Percentiles rank a stretch among this genome's conserved stretches.
Conservation (phyloP, 805 yeast genomes). For the Yueomyces sinensis region DNA sequence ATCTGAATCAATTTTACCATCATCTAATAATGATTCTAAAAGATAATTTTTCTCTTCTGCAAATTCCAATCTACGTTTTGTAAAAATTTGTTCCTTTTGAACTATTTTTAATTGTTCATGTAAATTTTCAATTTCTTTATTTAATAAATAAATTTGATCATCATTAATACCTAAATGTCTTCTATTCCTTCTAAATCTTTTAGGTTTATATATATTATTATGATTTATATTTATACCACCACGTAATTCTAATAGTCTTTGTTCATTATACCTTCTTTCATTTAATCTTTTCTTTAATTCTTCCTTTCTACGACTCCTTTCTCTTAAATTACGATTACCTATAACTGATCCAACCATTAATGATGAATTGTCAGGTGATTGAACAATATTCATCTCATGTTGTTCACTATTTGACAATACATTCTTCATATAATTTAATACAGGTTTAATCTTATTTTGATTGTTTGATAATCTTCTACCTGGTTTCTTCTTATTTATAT, state of each 20-base stretch:
- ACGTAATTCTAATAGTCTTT: background rate
- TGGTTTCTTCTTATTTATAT: too few species aligned
- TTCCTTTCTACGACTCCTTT: conserved; percentile 17
- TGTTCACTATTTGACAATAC: background rate
- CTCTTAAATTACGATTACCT: conserved; percentile 3
- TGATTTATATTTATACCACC: background rate
- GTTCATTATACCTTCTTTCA: conserved; percentile 18
- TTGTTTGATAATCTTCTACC: too few species aligned
- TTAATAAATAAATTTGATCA: conserved; percentile 11
- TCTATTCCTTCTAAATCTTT: background rate
- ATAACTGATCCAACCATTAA: background rate
- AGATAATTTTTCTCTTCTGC: conserved; percentile 20
- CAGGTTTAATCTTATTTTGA: background rate
- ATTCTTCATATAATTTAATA: background rate
- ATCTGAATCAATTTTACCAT: conserved; percentile 21
- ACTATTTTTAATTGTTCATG: conserved; percentile 4
- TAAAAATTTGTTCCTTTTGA: conserved; percentile 9
- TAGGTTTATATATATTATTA: background rate
- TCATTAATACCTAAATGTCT: conserved; percentile 1
- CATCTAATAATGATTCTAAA: conserved; percentile 20
- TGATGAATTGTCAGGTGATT: background rate
- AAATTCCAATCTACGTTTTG: conserved; percentile 16
- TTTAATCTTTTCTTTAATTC: conserved; percentile 17
- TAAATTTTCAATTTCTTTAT: conserved; percentile 7
- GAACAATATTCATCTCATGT: background rate